These are phyloP conservation scores for Linnemannia elongata DNA, from an alignment of 192 early-diverging fungal species.

Conservation along the genomic window DNA sequence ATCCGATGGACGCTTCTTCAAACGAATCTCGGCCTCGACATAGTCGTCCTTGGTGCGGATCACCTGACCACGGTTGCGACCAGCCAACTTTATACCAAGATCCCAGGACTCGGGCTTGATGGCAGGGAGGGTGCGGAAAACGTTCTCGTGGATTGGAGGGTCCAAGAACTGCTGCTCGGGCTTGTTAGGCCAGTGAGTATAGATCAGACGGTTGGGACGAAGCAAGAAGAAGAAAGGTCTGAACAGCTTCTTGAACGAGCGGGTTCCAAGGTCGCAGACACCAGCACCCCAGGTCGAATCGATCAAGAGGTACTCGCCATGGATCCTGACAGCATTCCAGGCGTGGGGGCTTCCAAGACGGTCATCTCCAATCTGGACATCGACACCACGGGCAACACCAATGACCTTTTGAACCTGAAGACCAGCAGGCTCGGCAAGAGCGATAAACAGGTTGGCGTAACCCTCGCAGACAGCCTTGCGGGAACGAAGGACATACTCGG, in stretches of 20 bases:
- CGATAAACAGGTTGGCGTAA: constrained; percentile 67
- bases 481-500: constrained; percentile 56
- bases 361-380: constrained; percentile 54
- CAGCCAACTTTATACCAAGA: constrained; percentile 46
- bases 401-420: constrained; percentile 60
- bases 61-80: constrained; percentile 42
- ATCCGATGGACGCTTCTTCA: constrained; percentile 47
- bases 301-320: constrained; percentile 67
- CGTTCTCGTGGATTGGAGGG: constrained; percentile 59
- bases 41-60: constrained; percentile 42
- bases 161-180: constrained; percentile 63
- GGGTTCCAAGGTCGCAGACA: constrained; percentile 36
- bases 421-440: constrained; percentile 61
- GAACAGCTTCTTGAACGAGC: constrained; percentile 60
- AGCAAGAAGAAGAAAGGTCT: constrained; percentile 70
- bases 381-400: constrained; percentile 66
- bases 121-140: constrained; percentile 60
- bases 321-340: constrained; percentile 67
- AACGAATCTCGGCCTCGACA: constrained; percentile 39
- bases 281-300: constrained; percentile 75
- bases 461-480: constrained; percentile 69
- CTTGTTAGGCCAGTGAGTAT: constrained; percentile 68
- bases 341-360: constrained; percentile 59
- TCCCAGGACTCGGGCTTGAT: constrained; percentile 53
- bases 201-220: constrained; percentile 65